Conservation (phyloP, 306 rosid species). For the Vachellia collinsii region DNA sequence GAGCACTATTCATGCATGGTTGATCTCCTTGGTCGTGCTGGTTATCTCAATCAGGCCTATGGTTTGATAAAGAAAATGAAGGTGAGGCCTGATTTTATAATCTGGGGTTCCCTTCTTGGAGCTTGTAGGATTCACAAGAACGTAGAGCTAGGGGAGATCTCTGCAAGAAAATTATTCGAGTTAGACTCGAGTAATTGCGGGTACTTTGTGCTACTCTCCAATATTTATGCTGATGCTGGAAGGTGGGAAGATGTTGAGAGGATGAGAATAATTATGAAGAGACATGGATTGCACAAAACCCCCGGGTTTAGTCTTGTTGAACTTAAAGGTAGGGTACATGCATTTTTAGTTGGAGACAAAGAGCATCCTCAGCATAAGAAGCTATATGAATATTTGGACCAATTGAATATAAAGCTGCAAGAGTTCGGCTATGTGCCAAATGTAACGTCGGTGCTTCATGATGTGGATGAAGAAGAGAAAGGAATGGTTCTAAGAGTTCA, state of each 20-base stretch:
- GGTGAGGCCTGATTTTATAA: conserved; percentile 64
- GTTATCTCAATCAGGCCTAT: conserved; percentile 67
- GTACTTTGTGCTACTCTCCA: conserved; percentile 74
- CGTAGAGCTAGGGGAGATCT: conserved; percentile 70
- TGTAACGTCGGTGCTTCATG: conserved; percentile 68
- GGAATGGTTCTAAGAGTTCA: conserved; percentile 73
- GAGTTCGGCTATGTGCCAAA: conserved; percentile 65
- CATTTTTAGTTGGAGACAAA: conserved; percentile 76
- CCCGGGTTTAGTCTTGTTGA: conserved; percentile 84
- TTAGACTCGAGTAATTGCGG: conserved; percentile 76
- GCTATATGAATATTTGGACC: conserved; percentile 64
- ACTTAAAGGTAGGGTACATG: conserved; percentile 70
- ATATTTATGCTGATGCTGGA: conserved; percentile 81
- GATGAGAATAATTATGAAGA: conserved; percentile 71
- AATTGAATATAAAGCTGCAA: conserved; percentile 61
- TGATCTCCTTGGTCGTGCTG: conserved; percentile 82
- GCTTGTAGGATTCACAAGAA: conserved; percentile 78
- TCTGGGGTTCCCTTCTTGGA: conserved; percentile 85
- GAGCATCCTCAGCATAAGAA: conserved; percentile 72
- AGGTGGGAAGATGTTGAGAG: conserved; percentile 77
- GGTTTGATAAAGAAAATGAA: conserved; percentile 72
- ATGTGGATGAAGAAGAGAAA: conserved; percentile 83
- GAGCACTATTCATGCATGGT: conserved; percentile 85
- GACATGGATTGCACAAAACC: conserved; percentile 60
- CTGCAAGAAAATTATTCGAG: conserved; percentile 67